Evolutionary conservation across 2,329 filamentous ascomycete genomes (phyloP).

Genomic region (Aspergillus niger): DNA sequence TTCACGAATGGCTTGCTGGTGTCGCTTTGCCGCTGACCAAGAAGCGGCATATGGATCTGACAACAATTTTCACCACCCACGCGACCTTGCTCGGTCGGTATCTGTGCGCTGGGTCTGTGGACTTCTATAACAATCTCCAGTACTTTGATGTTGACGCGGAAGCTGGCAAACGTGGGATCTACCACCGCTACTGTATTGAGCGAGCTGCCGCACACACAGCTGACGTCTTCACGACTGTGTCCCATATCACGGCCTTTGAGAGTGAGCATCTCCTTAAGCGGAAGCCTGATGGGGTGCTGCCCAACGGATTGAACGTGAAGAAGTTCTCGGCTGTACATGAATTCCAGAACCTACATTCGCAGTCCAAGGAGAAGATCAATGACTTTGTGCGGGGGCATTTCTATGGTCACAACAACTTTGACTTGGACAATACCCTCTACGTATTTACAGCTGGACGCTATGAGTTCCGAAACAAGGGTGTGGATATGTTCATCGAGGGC

Average conservation of each 20-base stretch:
- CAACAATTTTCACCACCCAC: constrained; percentile 98
- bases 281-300: constrained; percentile 93
- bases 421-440: constrained; percentile 94
- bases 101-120: constrained; percentile 93
- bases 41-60: constrained; percentile 92
- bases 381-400: constrained; percentile 98
- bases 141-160: constrained; percentile 95
- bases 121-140: constrained; percentile 99
- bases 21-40: constrained; percentile 89
- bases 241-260: constrained; percentile 97
- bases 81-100: constrained; percentile 94
- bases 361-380: constrained; percentile 96
- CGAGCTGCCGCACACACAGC: constrained; percentile 86
- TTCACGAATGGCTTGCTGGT: constrained; percentile 97
- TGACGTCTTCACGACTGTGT: constrained; percentile 98
- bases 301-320: constrained; percentile 96
- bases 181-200: constrained; percentile 98
- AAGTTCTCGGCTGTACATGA: constrained; percentile 99
- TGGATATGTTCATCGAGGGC: constrained; percentile 99
- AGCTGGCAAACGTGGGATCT: constrained; percentile 96
- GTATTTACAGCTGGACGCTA: constrained; percentile 97
- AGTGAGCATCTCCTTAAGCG: constrained; percentile 96
- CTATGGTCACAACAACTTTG: constrained; percentile 97
- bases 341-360: constrained; percentile 96
- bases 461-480: constrained; percentile 97